Percentiles rank a stretch among this genome's conserved stretches.
Evolutionary conservation across 352 stramenopile species (phyloP).

Genomic region (Sclerospora graminicola): DNA sequence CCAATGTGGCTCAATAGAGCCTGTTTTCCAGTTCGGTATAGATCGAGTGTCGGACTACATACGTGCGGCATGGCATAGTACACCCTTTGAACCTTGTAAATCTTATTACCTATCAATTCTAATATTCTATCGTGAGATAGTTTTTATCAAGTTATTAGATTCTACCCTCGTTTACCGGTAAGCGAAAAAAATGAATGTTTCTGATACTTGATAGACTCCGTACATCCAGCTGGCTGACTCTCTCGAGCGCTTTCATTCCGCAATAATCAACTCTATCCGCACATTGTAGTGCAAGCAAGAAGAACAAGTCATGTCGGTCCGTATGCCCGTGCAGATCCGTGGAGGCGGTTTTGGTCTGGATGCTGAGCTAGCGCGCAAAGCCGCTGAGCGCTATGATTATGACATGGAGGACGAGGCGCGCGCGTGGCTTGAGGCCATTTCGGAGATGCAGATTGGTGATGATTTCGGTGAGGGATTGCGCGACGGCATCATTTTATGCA

Average conservation of each 20-base stretch:
- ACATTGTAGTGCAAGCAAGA: constrained; percentile 1
- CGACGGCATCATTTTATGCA: constrained; percentile 76
- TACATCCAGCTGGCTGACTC: constrained; percentile 4
- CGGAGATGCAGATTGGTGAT: constrained; percentile 53
- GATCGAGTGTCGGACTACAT: too few relatives aligned
- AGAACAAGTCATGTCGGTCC: constrained; percentile 13
- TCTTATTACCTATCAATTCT: not conserved
- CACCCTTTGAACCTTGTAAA: not conserved
- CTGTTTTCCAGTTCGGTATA: not conserved
- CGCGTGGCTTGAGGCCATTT: constrained; percentile 81
- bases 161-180: too few relatives aligned
- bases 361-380: constrained; percentile 77
- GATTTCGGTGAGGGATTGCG: constrained; percentile 75
- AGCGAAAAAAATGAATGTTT: too few relatives aligned
- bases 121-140: too few relatives aligned
- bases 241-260: constrained; percentile 12
- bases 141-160: too few relatives aligned
- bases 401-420: constrained; percentile 77
- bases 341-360: constrained; percentile 84
- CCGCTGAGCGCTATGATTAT: constrained; percentile 85
- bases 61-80: too few relatives aligned
- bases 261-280: constrained; percentile 5
- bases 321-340: constrained; percentile 47
- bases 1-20: too few relatives aligned
- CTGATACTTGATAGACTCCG: too few relatives aligned